Base-by-base conservation (phyloP, 2,329 filamentous ascomycete genomes). In the Cadophora luteo-olivacea region DNA sequence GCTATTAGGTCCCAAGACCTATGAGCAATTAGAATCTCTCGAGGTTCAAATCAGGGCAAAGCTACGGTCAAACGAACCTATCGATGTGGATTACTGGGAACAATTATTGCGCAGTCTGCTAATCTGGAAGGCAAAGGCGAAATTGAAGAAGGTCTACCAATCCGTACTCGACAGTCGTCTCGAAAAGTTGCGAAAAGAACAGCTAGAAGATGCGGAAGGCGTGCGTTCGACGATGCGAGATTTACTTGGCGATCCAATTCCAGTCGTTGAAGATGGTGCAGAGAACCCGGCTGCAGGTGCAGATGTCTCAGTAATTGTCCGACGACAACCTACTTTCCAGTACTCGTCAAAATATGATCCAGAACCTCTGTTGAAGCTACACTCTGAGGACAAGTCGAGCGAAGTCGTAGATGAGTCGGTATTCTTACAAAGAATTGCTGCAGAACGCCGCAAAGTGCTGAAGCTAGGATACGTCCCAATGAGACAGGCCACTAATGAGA, bases 11-110 rank as follows among this genome's bases (percentile, higher is more conserved):
- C 93, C 94, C 9, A 99, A 99, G 82, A 88, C 90, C 19, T 89
- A 93, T 75, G 91, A 93, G 75, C 92, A 98, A 79, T 84, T 99
- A n/a, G 91, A 94, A 77, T 87, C 87, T 22, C 84, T 99, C 61
- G 95, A 99, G 80, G 87, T 85, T 72, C 94, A 98, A 81, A 96
- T 99, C 79, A 89, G 89, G 78, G 84, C 85, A 19, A 99, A 99
- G 82, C 83, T 99, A 60, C 86, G 90, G 64, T 97, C 93, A 8
- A 91, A 97, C 77, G 94, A 97, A 77, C 73, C 75, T 49, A 95
- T 99, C 73, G 96, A 99, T 79, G 93, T 92, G 2, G 96, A 99
- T 80, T 99, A 98, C 79, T 99, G 96, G 96, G 93, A 97, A 78
- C 93, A 97, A 78, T 84, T 99, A 19, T 84, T 99, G 70, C 90